Percentiles rank a stretch among this genome's conserved stretches.
Conservation (phyloP, 2,329 filamentous ascomycete species). For the Elsinoe ampelina region DNA sequence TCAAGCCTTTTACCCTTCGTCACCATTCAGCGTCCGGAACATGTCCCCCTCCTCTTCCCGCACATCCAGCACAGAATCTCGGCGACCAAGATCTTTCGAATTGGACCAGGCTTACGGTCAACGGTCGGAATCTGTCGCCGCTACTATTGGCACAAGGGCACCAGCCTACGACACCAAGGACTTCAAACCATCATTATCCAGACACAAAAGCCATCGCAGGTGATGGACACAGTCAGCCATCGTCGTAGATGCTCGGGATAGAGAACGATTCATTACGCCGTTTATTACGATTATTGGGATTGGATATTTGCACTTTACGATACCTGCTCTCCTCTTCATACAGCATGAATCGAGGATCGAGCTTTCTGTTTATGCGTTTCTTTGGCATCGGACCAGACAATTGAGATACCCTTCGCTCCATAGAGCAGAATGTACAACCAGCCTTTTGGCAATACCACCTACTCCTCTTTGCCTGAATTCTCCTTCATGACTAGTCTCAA, state of each 20-base stretch:
- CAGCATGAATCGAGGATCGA: background rate
- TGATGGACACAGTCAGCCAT: background rate
- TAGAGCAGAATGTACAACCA: background rate
- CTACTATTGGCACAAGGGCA: background rate
- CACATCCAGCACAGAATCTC: background rate
- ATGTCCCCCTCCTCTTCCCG: slow-evolving; percentile 1
- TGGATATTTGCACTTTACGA: background rate
- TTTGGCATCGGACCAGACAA: background rate
- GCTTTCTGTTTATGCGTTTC: background rate
- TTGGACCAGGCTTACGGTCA: background rate
- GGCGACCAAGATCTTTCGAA: background rate
- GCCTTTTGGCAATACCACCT: background rate
- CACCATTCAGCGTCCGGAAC: background rate
- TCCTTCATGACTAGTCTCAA: background rate
- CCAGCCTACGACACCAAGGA: background rate
- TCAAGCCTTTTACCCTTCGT: background rate
- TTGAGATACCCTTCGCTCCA: background rate
- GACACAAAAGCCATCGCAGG: background rate
- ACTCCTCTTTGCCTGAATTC: background rate
- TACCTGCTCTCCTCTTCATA: slow-evolving; percentile 10
- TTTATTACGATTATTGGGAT: slow-evolving; percentile 2
- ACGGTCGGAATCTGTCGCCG: background rate
- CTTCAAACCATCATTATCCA: background rate
- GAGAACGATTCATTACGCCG: background rate
- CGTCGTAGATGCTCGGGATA: background rate